Percentiles rank a stretch among this genome's conserved stretches.
Conservation (phyloP, 306 rosid genomes). For the Luffa aegyptiaca region DNA sequence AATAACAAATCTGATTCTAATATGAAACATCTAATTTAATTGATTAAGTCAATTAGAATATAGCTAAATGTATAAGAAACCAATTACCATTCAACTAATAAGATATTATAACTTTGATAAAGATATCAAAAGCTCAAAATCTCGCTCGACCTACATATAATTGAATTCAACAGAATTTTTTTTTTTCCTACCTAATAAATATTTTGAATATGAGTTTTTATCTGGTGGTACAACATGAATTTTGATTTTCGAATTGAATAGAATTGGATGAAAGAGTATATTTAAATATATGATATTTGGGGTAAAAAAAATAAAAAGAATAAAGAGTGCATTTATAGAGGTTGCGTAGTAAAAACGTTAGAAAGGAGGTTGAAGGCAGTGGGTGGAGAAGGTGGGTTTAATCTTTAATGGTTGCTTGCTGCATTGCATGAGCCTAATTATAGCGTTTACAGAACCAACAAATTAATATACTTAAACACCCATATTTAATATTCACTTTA, state of each 20-base stretch:
- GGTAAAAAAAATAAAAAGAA: neutral
- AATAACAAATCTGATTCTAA: too few species aligned
- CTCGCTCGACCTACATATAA: too few species aligned
- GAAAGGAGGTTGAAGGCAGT: conserved; percentile 24
- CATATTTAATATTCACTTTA: conserved; percentile 56
- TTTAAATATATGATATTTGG: neutral
- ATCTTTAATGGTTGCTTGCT: conserved; percentile 31
- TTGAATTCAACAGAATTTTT: too few species aligned
- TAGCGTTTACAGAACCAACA: conserved; percentile 56
- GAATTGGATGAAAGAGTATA: neutral
- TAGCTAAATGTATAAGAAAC: too few species aligned
- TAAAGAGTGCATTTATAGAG: neutral
- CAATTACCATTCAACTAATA: too few species aligned
- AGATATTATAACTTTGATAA: too few species aligned
- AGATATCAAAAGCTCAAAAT: too few species aligned
- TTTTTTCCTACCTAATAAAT: too few species aligned
- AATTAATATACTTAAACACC: conserved; percentile 58
- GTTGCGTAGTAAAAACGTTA: conserved; percentile 46
- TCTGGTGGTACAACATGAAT: neutral
- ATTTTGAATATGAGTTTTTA: neutral
- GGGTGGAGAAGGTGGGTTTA: conserved; percentile 49
- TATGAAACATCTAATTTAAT: too few species aligned
- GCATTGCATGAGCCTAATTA: conserved; percentile 54
- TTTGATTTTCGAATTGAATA: too few species aligned
- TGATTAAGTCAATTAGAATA: too few species aligned